phyloP scores from a whole-genome alignment of 768 basidiomycete species.

The Trametes cinnabarina region DNA sequence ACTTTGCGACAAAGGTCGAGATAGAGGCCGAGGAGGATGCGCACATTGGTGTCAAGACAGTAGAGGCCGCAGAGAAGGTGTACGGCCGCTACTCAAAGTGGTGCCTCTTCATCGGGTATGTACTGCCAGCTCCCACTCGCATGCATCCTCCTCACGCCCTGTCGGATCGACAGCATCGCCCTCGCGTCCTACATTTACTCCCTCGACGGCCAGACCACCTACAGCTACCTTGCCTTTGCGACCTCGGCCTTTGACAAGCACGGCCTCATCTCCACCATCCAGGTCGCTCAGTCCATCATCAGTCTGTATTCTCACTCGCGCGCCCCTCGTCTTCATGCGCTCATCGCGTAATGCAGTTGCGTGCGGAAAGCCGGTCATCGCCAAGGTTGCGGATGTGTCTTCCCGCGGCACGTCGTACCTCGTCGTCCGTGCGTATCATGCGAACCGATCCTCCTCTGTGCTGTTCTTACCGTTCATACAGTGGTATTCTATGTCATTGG shows the following conservation, averaged over 20 bases:
- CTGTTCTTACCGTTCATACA: neutral
- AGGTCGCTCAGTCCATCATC: slow-evolving; percentile 27
- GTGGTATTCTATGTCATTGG: slow-evolving; percentile 41
- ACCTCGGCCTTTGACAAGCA: slow-evolving; percentile 20
- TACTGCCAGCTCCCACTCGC: neutral
- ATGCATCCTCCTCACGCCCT: neutral
- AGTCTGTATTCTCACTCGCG: slow-evolving; percentile 36
- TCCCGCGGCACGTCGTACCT: slow-evolving; percentile 46
- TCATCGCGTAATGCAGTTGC: slow-evolving; percentile 5
- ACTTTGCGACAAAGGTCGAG: neutral
- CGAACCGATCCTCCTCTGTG: no score
- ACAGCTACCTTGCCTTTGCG: slow-evolving; percentile 41
- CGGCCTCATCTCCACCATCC: slow-evolving; percentile 20
- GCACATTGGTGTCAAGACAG: slow-evolving; percentile 43
- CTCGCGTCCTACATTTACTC: slow-evolving; percentile 75
- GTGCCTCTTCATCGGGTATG: slow-evolving; percentile 58
- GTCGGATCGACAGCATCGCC: slow-evolving; percentile 37
- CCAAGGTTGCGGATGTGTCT: slow-evolving; percentile 48
- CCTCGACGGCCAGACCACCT: slow-evolving; percentile 66
- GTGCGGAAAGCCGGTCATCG: slow-evolving; percentile 43
- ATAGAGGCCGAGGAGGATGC: slow-evolving; percentile 27
- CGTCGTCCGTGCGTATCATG: slow-evolving; percentile 43
- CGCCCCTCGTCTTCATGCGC: no score
- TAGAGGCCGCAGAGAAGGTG: slow-evolving; percentile 51
- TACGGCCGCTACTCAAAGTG: slow-evolving; percentile 56